A percentile compares a stretch with the other conserved stretches of the same genome.
Evolutionary conservation across 768 basidiomycete genomes (phyloP).

Genomic region (Suillus americanus): DNA sequence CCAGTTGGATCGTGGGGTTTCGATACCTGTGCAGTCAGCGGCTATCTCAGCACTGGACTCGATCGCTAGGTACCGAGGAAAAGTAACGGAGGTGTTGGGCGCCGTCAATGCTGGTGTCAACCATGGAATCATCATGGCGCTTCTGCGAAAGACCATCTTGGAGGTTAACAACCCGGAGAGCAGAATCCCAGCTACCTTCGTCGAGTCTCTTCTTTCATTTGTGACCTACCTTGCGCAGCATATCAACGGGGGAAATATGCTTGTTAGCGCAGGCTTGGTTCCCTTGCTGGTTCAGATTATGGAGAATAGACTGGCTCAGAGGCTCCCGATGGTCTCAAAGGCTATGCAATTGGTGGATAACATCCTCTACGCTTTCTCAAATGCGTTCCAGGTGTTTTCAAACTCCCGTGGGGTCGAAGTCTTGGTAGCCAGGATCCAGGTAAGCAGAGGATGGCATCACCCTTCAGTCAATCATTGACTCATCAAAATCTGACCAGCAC

Average conservation of each 20-base stretch:
- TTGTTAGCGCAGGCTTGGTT: conserved; percentile 91
- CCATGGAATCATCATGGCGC: conserved; percentile 90
- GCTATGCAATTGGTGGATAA: conserved; percentile 92
- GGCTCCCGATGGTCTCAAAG: conserved; percentile 80
- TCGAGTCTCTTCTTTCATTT: conserved; percentile 84
- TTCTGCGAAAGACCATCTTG: conserved; percentile 77
- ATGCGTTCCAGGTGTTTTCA: conserved; percentile 86
- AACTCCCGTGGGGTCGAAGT: conserved; percentile 80
- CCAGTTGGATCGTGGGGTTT: conserved; percentile 73
- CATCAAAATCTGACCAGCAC: conserved; percentile 39
- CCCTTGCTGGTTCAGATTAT: conserved; percentile 88
- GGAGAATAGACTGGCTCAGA: conserved; percentile 68
- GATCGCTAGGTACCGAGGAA: conserved; percentile 78
- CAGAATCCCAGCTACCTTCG: conserved; percentile 66
- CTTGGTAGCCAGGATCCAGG: conserved; percentile 86
- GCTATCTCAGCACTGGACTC: conserved; percentile 91
- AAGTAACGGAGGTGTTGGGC: conserved; percentile 82
- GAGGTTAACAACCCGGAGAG: conserved; percentile 70
- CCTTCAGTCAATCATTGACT: conserved; percentile 12
- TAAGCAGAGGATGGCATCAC: conserved; percentile 33
- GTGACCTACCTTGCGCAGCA: conserved; percentile 86
- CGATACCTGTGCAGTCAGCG: conserved; percentile 73
- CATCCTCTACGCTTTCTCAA: conserved; percentile 85
- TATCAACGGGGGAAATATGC: conserved; percentile 86
- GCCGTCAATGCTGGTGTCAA: conserved; percentile 95